A percentile compares a stretch with the other conserved stretches of the same genome.
phyloP scores from a whole-genome alignment of 352 stramenopile genomes.

The Globisporangium radiosum region DNA sequence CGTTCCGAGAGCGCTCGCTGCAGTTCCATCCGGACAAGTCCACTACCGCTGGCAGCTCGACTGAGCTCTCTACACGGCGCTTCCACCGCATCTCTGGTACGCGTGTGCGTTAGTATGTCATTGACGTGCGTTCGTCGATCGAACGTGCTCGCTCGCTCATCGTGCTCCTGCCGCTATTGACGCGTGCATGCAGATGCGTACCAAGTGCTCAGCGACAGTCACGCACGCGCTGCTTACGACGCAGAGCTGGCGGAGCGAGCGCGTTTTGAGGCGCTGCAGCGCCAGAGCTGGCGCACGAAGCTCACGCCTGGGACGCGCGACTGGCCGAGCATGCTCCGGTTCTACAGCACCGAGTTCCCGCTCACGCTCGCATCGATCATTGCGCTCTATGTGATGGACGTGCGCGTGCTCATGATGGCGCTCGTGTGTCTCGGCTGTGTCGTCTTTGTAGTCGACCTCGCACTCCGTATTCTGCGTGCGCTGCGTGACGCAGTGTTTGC shows the following conservation, averaged over 20 bases:
- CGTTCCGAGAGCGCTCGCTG: conserved; percentile 62
- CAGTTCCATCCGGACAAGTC: conserved; percentile 74
- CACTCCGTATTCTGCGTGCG: conserved; percentile 4
- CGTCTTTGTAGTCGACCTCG: conserved; percentile 26
- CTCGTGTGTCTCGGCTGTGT: conserved; percentile 17
- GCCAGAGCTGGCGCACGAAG: conserved; percentile 4
- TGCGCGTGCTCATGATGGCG: conserved; percentile 17
- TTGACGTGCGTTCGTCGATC: too few species aligned
- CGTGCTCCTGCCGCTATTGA: neutral
- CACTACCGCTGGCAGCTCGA: conserved; percentile 13
- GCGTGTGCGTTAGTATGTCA: neutral
- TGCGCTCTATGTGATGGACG: conserved; percentile 14
- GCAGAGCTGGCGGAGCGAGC: conserved; percentile 19
- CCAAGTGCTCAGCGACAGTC: conserved; percentile 19
- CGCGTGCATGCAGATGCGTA: conserved; percentile 20
- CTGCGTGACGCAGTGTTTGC: conserved; percentile 20
- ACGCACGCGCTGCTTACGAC: conserved; percentile 20
- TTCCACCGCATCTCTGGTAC: conserved; percentile 34
- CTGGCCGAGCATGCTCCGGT: conserved; percentile 10
- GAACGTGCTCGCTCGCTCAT: too few species aligned
- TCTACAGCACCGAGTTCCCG: conserved; percentile 31
- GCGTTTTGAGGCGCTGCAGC: conserved; percentile 15
- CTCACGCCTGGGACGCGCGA: conserved; percentile 5
- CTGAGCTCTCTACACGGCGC: conserved; percentile 20
- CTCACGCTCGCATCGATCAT: conserved; percentile 14